A percentile compares a stretch with the other conserved stretches of the same genome.
Evolutionary conservation across 2,329 filamentous ascomycete genomes (phyloP).

Genomic region (Dothistroma septosporum): DNA sequence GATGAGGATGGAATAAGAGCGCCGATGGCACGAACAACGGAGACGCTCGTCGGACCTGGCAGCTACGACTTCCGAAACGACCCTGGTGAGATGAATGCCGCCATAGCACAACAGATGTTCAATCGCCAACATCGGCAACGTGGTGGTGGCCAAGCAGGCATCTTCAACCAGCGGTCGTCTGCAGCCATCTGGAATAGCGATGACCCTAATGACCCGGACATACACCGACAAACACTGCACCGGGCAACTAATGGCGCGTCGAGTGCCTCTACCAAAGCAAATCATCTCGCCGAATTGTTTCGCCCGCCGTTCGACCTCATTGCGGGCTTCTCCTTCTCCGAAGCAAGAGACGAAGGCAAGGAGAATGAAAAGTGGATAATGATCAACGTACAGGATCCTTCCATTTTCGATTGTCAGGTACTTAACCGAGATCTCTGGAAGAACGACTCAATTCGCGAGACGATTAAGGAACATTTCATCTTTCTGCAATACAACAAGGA

Average conservation of each 20-base stretch:
- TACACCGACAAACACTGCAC: slow-evolving; percentile 52
- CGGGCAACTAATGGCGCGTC: slow-evolving; percentile 62
- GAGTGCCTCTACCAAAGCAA: slow-evolving; percentile 64
- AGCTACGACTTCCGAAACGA: slow-evolving; percentile 49
- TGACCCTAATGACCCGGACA: slow-evolving; percentile 46
- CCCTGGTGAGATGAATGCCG: slow-evolving; percentile 55
- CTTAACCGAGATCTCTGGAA: slow-evolving; percentile 97
- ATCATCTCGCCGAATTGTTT: slow-evolving; percentile 83
- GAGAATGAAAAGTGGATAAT: slow-evolving; percentile 89
- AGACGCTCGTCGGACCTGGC: slow-evolving; percentile 78
- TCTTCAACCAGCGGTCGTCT: slow-evolving; percentile 62
- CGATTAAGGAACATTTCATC: slow-evolving; percentile 86
- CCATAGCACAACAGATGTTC: slow-evolving; percentile 61
- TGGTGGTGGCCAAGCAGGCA: slow-evolving; percentile 43
- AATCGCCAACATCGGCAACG: slow-evolving; percentile 39
- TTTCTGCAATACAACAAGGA: slow-evolving; percentile 93
- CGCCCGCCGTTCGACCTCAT: slow-evolving; percentile 90
- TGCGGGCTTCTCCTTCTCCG: slow-evolving; percentile 72
- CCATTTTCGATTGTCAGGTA: slow-evolving; percentile 89
- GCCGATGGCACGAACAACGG: slow-evolving; percentile 84
- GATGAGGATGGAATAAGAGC: slow-evolving; percentile 68
- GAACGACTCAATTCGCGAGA: slow-evolving; percentile 69
- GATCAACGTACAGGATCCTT: slow-evolving; percentile 90
- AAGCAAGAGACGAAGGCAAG: slow-evolving; percentile 79
- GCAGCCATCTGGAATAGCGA: slow-evolving; percentile 57